Base-by-base conservation (phyloP, 805 yeast species). In the Kazachstania psychrophila region DNA sequence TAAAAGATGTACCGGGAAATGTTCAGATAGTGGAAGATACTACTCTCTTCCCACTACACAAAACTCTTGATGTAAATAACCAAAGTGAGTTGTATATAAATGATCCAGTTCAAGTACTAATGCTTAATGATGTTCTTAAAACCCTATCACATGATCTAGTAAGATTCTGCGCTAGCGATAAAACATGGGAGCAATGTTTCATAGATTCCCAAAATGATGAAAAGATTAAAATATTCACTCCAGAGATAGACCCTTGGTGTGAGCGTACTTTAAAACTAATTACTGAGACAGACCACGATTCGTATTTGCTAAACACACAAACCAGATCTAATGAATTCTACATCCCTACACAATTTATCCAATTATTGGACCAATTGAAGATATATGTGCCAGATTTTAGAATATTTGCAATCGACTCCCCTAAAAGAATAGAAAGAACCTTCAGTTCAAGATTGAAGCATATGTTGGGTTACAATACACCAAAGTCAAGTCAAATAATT, bases 41-140 rank as follows among this genome's bases (percentile, higher is more conserved):
- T 17, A 42, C 47, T 3, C 34, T 45, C 5, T 43, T 44, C 11
- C 45, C 50, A 4, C 30, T 47, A 32, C 29, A 38, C 31, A 33
- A 23, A 20, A 5, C 23, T 14, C 14, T 19, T 13, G 19, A 28
- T 19, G 12, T 16, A 12, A 30, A 12, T 32, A 23, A 18, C 15
- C 23, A 6, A 33, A 33, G 25, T 42, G 36, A 16, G 33, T 45
- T 37, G 31, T 44, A 39, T 39, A 47, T 52, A 13, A 48, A 52
- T 22, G 60, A 57, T 34, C 60, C 60, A 3, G 50, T 53, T 4
- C 51, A 52, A 29, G 40, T 57, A 18, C 15, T 54, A 9, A 43
- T 57, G 47, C 35, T 53, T 11, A 50, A 57, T 37, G 62, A 57
- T 42, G 40, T 57, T 9, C 26, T 55, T 2, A 44, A 46, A 34